These are phyloP conservation scores for Platanus orientalis DNA, from an alignment of 164 flowering plant genomes.

Conservation along the genomic window DNA sequence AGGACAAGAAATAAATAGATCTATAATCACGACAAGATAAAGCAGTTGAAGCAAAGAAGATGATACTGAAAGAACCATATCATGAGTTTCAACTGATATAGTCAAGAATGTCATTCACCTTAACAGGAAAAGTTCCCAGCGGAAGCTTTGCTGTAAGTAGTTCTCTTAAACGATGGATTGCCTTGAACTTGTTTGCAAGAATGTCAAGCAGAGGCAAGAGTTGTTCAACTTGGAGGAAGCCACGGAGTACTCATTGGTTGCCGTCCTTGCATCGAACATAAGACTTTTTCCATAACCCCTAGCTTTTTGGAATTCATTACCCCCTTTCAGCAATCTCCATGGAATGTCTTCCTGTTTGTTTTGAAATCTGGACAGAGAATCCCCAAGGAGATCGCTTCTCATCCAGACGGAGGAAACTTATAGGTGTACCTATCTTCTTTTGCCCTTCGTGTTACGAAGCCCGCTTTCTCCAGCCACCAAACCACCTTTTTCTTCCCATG, in stretches of 20 bases:
- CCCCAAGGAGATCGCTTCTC: constrained; percentile 77
- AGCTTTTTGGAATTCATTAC: constrained; percentile 50
- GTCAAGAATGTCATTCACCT: constrained; percentile 40
- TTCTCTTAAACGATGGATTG: constrained; percentile 87
- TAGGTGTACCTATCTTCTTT: constrained; percentile 53
- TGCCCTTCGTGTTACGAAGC: constrained; percentile 46
- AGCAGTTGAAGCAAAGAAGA: not conserved
- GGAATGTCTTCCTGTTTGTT: constrained; percentile 66
- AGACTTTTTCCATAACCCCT: constrained; percentile 40
- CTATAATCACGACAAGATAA: not conserved
- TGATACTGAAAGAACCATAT: not conserved
- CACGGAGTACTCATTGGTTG: constrained; percentile 75
- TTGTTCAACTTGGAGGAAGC: constrained; percentile 82
- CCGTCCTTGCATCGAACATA: constrained; percentile 51
- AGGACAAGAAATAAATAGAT: no score
- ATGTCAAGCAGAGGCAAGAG: constrained; percentile 94
- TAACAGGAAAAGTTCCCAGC: constrained; percentile 97
- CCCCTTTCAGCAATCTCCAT: constrained; percentile 51
- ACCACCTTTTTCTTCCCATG: constrained; percentile 84
- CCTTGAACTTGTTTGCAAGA: constrained; percentile 97
- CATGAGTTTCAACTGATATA: no score
- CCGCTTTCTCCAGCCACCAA: constrained; percentile 74
- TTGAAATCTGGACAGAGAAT: constrained; percentile 51
- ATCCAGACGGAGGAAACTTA: constrained; percentile 72
- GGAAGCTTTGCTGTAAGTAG: constrained; percentile 91